Conservation (phyloP, 495 filamentous ascomycete species). For the Neurospora sp. region DNA sequence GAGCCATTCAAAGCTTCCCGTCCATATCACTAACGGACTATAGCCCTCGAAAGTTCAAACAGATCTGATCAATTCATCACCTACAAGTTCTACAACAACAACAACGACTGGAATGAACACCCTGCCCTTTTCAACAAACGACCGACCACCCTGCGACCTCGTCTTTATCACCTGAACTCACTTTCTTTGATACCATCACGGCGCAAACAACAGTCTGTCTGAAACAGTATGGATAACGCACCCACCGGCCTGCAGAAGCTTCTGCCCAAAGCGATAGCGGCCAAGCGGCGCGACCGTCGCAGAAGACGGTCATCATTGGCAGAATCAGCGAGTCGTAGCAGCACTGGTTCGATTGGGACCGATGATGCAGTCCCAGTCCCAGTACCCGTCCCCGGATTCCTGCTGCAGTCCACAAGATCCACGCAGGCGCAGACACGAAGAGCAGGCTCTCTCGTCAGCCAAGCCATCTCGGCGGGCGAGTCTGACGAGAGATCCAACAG, state of each 20-base stretch:
- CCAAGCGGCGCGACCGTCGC: conserved; percentile 27
- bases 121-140: background rate
- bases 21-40: background rate
- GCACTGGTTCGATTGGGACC: background rate
- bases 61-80: background rate
- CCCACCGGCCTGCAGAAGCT: conserved; percentile 38
- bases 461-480: background rate
- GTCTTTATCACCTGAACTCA: background rate
- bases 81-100: background rate
- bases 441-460: background rate
- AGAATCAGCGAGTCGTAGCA: conserved; percentile 11
- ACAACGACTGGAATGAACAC: background rate
- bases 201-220: background rate
- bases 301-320: conserved; percentile 22
- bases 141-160: background rate
- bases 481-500: background rate
- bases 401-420: background rate
- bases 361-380: background rate
- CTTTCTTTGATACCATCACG: background rate
- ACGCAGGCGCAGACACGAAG: background rate
- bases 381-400: background rate
- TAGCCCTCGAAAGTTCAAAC: background rate
- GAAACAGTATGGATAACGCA: conserved; percentile 14
- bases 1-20: background rate
- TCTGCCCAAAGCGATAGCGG: conserved; percentile 32